Evolutionary conservation across 805 yeast genomes (phyloP).

Genomic region (Barnettozyma populi): DNA sequence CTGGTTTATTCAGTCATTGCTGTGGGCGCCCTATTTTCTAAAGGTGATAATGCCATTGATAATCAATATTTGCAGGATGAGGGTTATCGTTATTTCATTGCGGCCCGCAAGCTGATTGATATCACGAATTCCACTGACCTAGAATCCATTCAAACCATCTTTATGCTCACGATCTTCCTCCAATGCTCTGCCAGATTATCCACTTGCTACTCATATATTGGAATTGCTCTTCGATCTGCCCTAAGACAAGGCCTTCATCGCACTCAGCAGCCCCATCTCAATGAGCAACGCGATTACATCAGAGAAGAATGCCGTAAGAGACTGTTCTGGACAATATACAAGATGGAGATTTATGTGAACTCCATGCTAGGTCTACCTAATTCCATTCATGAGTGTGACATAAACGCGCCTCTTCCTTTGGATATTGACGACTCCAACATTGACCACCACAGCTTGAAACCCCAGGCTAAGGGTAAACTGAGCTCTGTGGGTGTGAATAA

Average conservation of each 20-base stretch:
- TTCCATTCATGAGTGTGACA: conserved; percentile 68
- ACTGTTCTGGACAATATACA: conserved; percentile 82
- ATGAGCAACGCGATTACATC: conserved; percentile 47
- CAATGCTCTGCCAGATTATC: conserved; percentile 88
- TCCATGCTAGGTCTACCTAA: conserved; percentile 86
- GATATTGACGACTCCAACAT: conserved; percentile 86
- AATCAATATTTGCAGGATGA: conserved; percentile 43
- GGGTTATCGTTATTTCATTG: conserved; percentile 79
- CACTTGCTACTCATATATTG: conserved; percentile 87
- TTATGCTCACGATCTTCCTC: conserved; percentile 78
- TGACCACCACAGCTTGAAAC: conserved; percentile 17
- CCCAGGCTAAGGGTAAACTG: conserved; percentile 29
- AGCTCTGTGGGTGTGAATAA: conserved; percentile 59
- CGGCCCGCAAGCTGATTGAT: conserved; percentile 79
- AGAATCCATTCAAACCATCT: conserved; percentile 77
- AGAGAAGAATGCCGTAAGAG: conserved; percentile 83
- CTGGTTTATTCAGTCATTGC: conserved; percentile 81
- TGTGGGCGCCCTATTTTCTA: conserved; percentile 73
- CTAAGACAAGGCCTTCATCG: conserved; percentile 81
- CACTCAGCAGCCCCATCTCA: conserved; percentile 32
- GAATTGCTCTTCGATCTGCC: conserved; percentile 82
- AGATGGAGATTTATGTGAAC: conserved; percentile 86
- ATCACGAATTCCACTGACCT: conserved; percentile 82
- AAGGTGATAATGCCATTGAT: conserved; percentile 27
- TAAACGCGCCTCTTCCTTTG: conserved; percentile 79